These are phyloP conservation scores for Salicornia ramosissima DNA, from an alignment of 148 eudicot genomes.

Conservation along the genomic window DNA sequence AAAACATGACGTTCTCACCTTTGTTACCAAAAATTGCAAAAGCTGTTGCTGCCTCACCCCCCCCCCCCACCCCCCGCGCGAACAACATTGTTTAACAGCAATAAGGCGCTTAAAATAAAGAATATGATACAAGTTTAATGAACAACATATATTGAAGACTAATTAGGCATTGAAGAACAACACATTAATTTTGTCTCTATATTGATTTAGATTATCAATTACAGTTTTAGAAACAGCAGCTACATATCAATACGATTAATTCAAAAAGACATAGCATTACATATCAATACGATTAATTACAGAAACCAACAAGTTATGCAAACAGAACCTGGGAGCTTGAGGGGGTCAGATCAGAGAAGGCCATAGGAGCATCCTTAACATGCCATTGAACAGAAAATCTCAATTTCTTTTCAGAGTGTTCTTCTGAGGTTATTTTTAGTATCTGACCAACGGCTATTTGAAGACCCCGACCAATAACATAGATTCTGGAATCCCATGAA, in stretches of 20 bases:
- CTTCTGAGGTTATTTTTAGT: constrained; percentile 21
- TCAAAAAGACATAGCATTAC: too few relatives aligned
- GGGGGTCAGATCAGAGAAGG: constrained; percentile 59
- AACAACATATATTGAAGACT: constrained; percentile 12
- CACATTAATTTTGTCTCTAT: constrained; percentile 11
- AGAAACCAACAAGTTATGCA: constrained; percentile 42
- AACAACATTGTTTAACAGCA: too few relatives aligned
- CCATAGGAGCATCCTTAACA: constrained; percentile 56
- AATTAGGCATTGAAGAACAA: constrained; percentile 1
- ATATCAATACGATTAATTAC: constrained; percentile 6
- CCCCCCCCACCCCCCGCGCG: too few relatives aligned
- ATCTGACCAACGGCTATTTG: constrained; percentile 79
- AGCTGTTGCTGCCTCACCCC: too few relatives aligned
- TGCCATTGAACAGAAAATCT: constrained; percentile 68
- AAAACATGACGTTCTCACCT: background rate
- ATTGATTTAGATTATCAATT: constrained; percentile 14
- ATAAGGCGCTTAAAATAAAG: background rate
- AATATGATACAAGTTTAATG: background rate
- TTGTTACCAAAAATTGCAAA: background rate
- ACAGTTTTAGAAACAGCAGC: constrained; percentile 21
- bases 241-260: constrained; percentile 19
- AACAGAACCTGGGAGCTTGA: constrained; percentile 82
- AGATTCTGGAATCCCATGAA: constrained; percentile 48
- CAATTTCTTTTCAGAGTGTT: constrained; percentile 26
- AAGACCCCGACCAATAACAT: constrained; percentile 79